Conservation (phyloP, 495 filamentous ascomycete species). For the Corynascus novoguineensis region DNA sequence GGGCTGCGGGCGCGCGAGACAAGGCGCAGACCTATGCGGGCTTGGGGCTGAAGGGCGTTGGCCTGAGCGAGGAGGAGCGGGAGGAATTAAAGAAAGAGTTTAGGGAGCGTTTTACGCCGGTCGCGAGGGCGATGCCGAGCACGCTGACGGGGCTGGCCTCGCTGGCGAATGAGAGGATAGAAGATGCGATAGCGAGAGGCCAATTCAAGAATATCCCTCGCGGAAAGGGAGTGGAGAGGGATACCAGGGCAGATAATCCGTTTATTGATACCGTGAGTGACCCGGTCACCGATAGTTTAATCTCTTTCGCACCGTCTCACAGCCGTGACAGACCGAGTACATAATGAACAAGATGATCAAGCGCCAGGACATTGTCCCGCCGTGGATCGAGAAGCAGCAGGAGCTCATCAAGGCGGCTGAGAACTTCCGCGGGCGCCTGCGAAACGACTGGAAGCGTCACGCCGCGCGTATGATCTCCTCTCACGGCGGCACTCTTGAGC, state of each 20-base stretch:
- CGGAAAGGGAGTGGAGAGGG: conserved; percentile 71
- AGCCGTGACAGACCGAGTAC: conserved; percentile 65
- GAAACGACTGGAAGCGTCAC: conserved; percentile 83
- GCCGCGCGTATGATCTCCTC: conserved; percentile 75
- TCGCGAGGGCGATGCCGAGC: conserved; percentile 68
- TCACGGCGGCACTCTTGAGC: conserved; percentile 68
- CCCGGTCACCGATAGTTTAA: not conserved
- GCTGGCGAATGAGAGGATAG: conserved; percentile 88
- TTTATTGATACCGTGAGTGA: conserved; percentile 70
- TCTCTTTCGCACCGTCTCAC: not conserved
- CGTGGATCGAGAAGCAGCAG: conserved; percentile 97
- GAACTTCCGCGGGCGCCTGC: conserved; percentile 66
- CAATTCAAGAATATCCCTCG: conserved; percentile 86
- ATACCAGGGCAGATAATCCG: conserved; percentile 76
- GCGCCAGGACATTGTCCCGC: conserved; percentile 77
- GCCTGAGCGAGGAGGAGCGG: conserved; percentile 62
- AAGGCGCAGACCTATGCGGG: conserved; percentile 65
- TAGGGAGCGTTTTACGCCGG: conserved; percentile 71
- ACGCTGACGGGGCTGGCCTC: conserved; percentile 73
- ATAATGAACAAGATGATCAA: conserved; percentile 99
- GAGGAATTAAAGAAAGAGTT: conserved; percentile 65
- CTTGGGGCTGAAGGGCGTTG: conserved; percentile 46
- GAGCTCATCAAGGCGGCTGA: conserved; percentile 66
- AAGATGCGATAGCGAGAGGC: conserved; percentile 86
- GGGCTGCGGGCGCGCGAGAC: conserved; percentile 74